phyloP scores from a whole-genome alignment of 805 yeast species.

The Sporopachydermia lactativora region DNA sequence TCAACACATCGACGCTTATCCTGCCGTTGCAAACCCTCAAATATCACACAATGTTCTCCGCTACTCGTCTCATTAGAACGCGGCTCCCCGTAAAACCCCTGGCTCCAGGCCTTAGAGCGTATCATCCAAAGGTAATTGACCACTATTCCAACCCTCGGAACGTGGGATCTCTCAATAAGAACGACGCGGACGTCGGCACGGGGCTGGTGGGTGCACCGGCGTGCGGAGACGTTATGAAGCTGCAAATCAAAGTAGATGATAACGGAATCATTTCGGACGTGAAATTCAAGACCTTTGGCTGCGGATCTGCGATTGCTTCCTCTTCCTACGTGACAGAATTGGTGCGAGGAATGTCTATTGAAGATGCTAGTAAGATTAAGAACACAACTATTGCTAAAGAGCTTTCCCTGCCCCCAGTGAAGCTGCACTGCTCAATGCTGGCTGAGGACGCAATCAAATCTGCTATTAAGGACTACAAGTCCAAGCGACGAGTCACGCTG shows the following conservation, averaged over 20 bases:
- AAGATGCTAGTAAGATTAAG: slow-evolving; percentile 85
- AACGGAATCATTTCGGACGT: slow-evolving; percentile 90
- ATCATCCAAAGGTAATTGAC: slow-evolving; percentile 89
- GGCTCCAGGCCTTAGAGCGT: slow-evolving; percentile 25
- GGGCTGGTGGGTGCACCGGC: slow-evolving; percentile 99
- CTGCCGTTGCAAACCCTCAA: too few relatives aligned
- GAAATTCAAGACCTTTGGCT: slow-evolving; percentile 97
- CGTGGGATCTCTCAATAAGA: slow-evolving; percentile 85
- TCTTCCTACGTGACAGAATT: slow-evolving; percentile 90
- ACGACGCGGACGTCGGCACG: slow-evolving; percentile 69
- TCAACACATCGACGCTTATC: too few relatives aligned
- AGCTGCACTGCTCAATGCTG: slow-evolving; percentile 94
- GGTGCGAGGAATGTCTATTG: slow-evolving; percentile 87
- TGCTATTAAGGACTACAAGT: slow-evolving; percentile 87
- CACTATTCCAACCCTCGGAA: slow-evolving; percentile 95
- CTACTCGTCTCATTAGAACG: background rate
- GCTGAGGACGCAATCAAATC: slow-evolving; percentile 98
- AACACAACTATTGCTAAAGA: slow-evolving; percentile 93
- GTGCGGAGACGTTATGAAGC: slow-evolving; percentile 97
- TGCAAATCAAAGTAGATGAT: slow-evolving; percentile 87
- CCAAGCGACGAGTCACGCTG: slow-evolving; percentile 58
- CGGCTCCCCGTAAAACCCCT: slow-evolving; percentile 6
- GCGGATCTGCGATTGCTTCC: slow-evolving; percentile 96
- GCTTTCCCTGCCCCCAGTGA: slow-evolving; percentile 89
- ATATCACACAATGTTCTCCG: background rate